Evolutionary conservation across 1,284 basidiomycete genomes (phyloP), one percentile per base, ranked within the genome.

Genomic region (Ceratobasidium sp.): DNA sequence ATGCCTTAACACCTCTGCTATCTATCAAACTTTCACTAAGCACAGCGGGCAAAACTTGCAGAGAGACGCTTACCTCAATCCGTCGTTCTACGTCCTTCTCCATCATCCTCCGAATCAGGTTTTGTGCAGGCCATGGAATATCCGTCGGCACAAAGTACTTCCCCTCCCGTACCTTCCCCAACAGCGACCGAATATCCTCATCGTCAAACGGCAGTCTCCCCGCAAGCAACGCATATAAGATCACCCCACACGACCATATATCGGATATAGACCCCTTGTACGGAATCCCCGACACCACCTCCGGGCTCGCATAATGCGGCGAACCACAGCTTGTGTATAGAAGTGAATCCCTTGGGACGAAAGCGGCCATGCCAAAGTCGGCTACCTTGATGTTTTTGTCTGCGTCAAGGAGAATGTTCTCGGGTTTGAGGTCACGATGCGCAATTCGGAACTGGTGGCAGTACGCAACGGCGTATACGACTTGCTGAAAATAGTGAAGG

Each of bases 281-380:
- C 31, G 92, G 90, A 75, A 89, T 86, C 22, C 95, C 95, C 83
- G 87, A 87, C 81, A 94, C 91, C 76, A 99, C 93, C 85, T 99
- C 97, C 1, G 97, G 98, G n/a, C 93, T 93, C 50, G 97, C 97
- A 79, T 99, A 99, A 82, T 99, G 97, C 53, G 97, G 97, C 78
- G 93, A 95, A 41, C 98, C 98, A 79, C 98, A 99, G 50, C 93
- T 93, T 0, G 97, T 99, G 81, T 92, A 90, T 71, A 99, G 88
- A 83, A 98, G 83, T 27, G 87, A 82, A n/a, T 77, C 77, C 29
- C 69, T 63, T 27, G 89, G 88, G 79, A 94, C 93, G 90, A 95
- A 96, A n/a, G 93, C 93, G 1, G 98, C 98, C 95, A 99, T 97
- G 22, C 98, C 97, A 83, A 99, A 99, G 84, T 99, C 98, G 2